Evolutionary conservation across 2,329 filamentous ascomycete species (phyloP).

Genomic region (Pseudocercospora fuligena): DNA sequence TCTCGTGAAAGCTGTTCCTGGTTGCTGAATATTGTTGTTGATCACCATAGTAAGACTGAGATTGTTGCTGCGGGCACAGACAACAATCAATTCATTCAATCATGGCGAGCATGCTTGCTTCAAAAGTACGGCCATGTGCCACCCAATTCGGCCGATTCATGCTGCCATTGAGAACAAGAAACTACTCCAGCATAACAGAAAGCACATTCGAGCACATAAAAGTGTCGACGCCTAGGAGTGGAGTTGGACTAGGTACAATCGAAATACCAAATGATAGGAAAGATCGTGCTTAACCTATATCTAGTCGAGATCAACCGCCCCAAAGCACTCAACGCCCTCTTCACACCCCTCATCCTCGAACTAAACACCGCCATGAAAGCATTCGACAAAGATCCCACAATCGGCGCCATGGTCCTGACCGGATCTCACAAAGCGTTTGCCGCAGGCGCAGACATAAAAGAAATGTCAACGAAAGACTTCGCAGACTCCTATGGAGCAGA

Average conservation of each 20-base stretch:
- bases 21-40: neutral
- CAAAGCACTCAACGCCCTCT: slow-evolving; percentile 93
- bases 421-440: slow-evolving; percentile 91
- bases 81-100: neutral
- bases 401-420: slow-evolving; percentile 81
- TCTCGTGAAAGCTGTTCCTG: neutral
- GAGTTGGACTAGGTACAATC: slow-evolving; percentile 90
- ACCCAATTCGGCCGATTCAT: slow-evolving; percentile 63
- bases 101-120: slow-evolving; percentile 35
- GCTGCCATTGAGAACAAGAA: slow-evolving; percentile 58
- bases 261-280: too few relatives aligned
- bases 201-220: slow-evolving; percentile 78
- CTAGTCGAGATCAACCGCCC: slow-evolving; percentile 91
- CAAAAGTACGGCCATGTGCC: slow-evolving; percentile 61
- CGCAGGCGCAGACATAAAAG: slow-evolving; percentile 97
- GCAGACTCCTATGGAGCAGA: slow-evolving; percentile 82
- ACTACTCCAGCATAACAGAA: slow-evolving; percentile 54
- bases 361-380: slow-evolving; percentile 77
- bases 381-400: slow-evolving; percentile 71
- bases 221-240: slow-evolving; percentile 80
- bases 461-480: slow-evolving; percentile 94
- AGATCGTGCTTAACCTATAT: too few relatives aligned
- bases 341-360: slow-evolving; percentile 86
- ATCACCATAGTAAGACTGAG: neutral
- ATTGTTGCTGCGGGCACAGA: neutral